A percentile compares a stretch with the other conserved stretches of the same genome.
Conservation (phyloP, 139 green algal species). For the Chlamydomonas applanata region DNA sequence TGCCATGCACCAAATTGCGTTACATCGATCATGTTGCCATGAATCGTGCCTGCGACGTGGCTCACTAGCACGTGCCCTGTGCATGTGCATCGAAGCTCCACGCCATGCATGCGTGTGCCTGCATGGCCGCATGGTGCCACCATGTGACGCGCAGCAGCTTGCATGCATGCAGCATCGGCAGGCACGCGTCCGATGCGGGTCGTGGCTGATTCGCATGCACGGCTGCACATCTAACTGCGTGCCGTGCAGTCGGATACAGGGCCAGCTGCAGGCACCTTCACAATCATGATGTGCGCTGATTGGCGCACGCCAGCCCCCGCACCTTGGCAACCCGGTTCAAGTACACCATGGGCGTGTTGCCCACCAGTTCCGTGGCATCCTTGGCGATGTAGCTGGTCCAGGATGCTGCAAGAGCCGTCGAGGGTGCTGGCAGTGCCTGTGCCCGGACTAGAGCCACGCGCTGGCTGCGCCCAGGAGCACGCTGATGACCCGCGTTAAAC, state of each 20-base stretch:
- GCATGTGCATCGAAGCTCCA: background rate
- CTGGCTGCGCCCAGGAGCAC: too few relatives aligned
- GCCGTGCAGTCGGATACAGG: background rate
- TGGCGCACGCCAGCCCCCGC: too few relatives aligned
- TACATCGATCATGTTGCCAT: too few relatives aligned
- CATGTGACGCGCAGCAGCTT: too few relatives aligned
- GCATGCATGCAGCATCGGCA: too few relatives aligned
- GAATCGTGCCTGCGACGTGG: background rate
- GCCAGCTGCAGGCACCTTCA: constrained; percentile 83
- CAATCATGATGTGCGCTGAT: constrained; percentile 44
- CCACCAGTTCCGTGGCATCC: constrained; percentile 28
- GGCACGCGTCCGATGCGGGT: too few relatives aligned
- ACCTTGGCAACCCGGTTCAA: constrained; percentile 69
- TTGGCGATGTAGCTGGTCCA: background rate
- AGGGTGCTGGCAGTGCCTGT: too few relatives aligned
- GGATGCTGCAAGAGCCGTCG: too few relatives aligned
- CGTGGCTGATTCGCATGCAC: too few relatives aligned
- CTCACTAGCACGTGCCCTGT: background rate
- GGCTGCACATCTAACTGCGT: too few relatives aligned
- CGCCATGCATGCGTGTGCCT: constrained; percentile 80
- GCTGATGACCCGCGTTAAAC: too few relatives aligned
- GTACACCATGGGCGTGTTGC: constrained; percentile 95
- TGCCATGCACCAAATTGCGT: background rate
- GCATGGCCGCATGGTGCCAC: constrained; percentile 79
- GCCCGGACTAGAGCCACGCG: too few relatives aligned